Percentiles rank a stretch among this genome's conserved stretches.
phyloP scores from a whole-genome alignment of 768 basidiomycete species.

The Panaeolus cyanescens region DNA sequence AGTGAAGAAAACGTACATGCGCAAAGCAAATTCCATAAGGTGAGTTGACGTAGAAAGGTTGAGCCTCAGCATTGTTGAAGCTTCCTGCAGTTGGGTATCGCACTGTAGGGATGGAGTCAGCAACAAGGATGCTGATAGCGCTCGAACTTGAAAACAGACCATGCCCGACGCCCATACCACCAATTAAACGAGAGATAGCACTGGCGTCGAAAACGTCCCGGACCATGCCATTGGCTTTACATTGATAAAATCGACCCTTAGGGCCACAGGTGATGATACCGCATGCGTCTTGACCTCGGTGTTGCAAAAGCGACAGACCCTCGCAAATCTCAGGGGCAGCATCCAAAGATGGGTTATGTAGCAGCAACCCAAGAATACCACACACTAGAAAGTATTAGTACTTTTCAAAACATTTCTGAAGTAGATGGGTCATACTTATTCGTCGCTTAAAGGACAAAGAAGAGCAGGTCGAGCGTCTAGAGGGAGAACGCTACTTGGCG shows the following conservation, averaged over 20 bases:
- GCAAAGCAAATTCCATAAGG: slow-evolving; percentile 98
- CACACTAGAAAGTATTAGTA: slow-evolving; percentile 61
- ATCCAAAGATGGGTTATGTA: slow-evolving; percentile 74
- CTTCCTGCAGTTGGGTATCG: slow-evolving; percentile 98
- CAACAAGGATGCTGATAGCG: slow-evolving; percentile 3
- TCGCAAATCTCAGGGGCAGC: slow-evolving; percentile 91
- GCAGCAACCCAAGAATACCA: slow-evolving; percentile 87
- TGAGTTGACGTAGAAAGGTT: slow-evolving; percentile 99
- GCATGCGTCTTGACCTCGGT: slow-evolving; percentile 97
- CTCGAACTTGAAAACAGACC: slow-evolving; percentile 49
- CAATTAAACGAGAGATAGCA: slow-evolving; percentile 75
- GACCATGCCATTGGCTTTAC: slow-evolving; percentile 99
- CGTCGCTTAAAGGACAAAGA: neutral
- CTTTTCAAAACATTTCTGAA: neutral
- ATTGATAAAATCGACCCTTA: slow-evolving; percentile 95
- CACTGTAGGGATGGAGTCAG: slow-evolving; percentile 48
- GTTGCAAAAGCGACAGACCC: slow-evolving; percentile 93
- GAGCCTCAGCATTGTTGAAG: slow-evolving; percentile 95
- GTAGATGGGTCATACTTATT: slow-evolving; percentile 14
- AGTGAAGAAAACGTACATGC: slow-evolving; percentile 62
- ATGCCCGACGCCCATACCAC: slow-evolving; percentile 97
- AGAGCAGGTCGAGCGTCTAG: neutral
- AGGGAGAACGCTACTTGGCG: slow-evolving; percentile 5
- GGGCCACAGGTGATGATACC: slow-evolving; percentile 96
- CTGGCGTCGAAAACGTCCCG: slow-evolving; percentile 91